These are phyloP conservation scores for Ophiostoma himal-ulmi DNA, from an alignment of 2,329 filamentous ascomycete species.

Conservation along the genomic window DNA sequence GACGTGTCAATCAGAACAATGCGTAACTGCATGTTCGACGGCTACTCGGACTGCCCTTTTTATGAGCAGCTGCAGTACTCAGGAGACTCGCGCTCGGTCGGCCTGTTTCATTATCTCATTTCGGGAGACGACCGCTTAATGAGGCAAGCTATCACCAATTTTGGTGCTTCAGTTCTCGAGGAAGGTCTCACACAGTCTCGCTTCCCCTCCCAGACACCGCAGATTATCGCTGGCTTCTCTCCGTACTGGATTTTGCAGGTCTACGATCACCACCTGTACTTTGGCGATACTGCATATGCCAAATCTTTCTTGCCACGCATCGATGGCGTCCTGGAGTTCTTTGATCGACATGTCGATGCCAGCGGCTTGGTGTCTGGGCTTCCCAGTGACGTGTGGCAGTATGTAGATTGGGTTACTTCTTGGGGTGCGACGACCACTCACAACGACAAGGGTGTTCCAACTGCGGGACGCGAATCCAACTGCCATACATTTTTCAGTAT, in stretches of 20 bases:
- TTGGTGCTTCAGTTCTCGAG: constrained; percentile 27
- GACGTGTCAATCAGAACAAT: constrained; percentile 32
- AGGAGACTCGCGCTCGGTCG: constrained; percentile 29
- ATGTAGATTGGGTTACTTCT: constrained; percentile 34
- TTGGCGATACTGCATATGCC: constrained; percentile 32
- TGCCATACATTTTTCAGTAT: constrained; percentile 39
- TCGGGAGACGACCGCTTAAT: constrained; percentile 33
- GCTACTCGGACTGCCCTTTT: constrained; percentile 35
- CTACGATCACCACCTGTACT: constrained; percentile 35
- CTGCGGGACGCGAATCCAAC: constrained; percentile 34
- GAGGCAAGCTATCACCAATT: constrained; percentile 31
- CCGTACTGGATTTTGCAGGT: constrained; percentile 37
- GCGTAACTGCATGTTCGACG: constrained; percentile 35
- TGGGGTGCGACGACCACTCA: constrained; percentile 27
- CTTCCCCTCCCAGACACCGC: constrained; percentile 34
- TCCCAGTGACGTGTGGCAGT: constrained; percentile 32
- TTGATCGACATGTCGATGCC: constrained; percentile 29
- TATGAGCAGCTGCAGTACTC: constrained; percentile 35
- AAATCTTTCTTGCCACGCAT: constrained; percentile 33
- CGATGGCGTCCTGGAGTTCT: constrained; percentile 36
- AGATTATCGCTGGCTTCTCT: constrained; percentile 37
- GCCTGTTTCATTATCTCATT: constrained; percentile 32
- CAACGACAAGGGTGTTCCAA: constrained; percentile 34
- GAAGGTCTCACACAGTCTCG: constrained; percentile 36
- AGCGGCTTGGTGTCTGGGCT: constrained; percentile 28